Evolutionary conservation across 1,139 yeast species (phyloP), one percentile per base, ranked within the genome.

Genomic region (Yamadazyma atlantica): DNA sequence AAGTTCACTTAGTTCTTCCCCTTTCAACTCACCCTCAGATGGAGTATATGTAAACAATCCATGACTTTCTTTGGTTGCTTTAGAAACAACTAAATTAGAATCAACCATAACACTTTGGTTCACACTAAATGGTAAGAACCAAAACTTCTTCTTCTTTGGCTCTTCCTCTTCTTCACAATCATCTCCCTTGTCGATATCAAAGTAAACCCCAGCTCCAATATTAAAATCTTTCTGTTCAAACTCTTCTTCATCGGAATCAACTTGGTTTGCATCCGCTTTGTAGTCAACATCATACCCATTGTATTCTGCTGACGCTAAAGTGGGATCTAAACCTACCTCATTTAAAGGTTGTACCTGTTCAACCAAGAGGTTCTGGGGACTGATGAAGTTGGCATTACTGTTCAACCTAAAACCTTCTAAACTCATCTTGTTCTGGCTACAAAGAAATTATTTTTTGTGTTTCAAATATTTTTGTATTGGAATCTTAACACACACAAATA

Each of bases 81-180:
- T 29, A 3, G 51, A 42, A 17, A 45, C 32, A 6, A 46, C 37
- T 32, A 40, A 38, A 29, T 42, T 34, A 21, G 50, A 34, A 26
- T 44, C 42, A 25, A 48, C 42, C 15, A 36, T 40, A 34, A 41
- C 27, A 18, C 32, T 18, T 12, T 37, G 40, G n/a, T 39, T 37
- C 27, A 37, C 29, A 29, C 39, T 39, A 26, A 48, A 44, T 5
- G 51, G 52, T 23, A 46, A 37, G 25, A 46, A 48, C 53, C 51
- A 48, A 14, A 47, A 44, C 35, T 45, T 48, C 35, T 47, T 49
- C 37, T 46, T 48, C 35, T 38, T 42, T 21, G 37, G 39, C 21
- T 40, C 43, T 4, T 36, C 41, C 30, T 33, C 42, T 17, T 36
- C 41, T n/a, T 34, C 37, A 28, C 32, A 18, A 5, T 41, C 44